phyloP scores from a whole-genome alignment of 2,329 filamentous ascomycete species.

The Fusarium sp. region DNA sequence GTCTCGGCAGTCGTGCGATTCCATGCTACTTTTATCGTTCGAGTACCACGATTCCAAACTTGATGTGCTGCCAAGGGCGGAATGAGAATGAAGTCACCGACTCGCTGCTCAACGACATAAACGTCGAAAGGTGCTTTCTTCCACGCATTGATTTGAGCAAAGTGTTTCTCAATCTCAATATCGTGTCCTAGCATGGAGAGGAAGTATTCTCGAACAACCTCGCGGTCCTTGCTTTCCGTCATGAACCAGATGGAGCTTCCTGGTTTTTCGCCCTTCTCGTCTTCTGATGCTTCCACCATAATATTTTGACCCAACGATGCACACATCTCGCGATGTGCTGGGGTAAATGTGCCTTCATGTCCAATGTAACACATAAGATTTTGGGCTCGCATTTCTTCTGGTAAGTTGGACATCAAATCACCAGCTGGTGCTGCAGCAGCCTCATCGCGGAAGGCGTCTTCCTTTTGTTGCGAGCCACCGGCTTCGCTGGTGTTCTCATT shows the following conservation, averaged over 20 bases:
- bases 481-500: constrained; percentile 76
- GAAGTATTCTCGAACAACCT: constrained; percentile 93
- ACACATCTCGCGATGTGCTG: constrained; percentile 97
- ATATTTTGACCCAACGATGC: constrained; percentile 96
- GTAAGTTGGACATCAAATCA: constrained; percentile 94
- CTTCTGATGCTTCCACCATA: constrained; percentile 90
- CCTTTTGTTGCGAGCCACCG: constrained; percentile 50
- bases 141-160: constrained; percentile 95
- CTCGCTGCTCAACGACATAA: constrained; percentile 90
- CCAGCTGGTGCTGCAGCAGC: constrained; percentile 78
- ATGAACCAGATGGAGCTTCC: constrained; percentile 99
- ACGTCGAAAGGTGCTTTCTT: constrained; percentile 93
- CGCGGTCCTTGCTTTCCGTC: constrained; percentile 94
- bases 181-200: constrained; percentile 93
- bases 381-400: constrained; percentile 87
- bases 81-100: constrained; percentile 92
- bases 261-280: constrained; percentile 78
- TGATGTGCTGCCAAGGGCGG: constrained; percentile 95
- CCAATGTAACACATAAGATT: constrained; percentile 99
- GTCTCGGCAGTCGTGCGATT: constrained; percentile 95
- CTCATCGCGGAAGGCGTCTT: constrained; percentile 60
- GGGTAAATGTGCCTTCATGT: constrained; percentile 96
- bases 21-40: constrained; percentile 98
- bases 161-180: constrained; percentile 96
- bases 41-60: constrained; percentile 96